Evolutionary conservation across 257 asterid genomes (phyloP).

Genomic region (Fraxinus cuspidata): DNA sequence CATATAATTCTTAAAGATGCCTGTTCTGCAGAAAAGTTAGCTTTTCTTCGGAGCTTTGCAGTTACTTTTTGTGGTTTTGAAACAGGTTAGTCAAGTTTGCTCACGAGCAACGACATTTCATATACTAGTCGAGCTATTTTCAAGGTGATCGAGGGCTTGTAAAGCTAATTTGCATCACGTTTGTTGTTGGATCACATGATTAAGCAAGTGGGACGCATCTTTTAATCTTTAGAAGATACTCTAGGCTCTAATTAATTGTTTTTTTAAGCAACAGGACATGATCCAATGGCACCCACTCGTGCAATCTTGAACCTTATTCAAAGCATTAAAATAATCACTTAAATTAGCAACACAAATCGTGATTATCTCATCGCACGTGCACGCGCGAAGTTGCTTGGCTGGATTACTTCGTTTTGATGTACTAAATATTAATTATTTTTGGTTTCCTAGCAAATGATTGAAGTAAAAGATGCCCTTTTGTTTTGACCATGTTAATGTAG

Average conservation of each 20-base stretch:
- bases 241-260: background rate
- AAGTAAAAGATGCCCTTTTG: background rate
- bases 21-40: no score
- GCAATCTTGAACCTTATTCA: background rate
- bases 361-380: background rate
- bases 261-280: background rate
- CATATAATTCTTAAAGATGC: background rate
- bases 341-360: background rate
- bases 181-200: background rate
- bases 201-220: background rate
- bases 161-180: no score
- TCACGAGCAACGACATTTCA: no score
- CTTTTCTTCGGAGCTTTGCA: no score
- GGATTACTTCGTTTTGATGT: background rate
- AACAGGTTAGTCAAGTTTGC: no score
- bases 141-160: no score
- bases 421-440: background rate
- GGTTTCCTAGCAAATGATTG: background rate
- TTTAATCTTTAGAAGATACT: background rate
- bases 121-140: no score
- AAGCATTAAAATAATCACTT: background rate
- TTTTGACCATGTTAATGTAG: background rate
- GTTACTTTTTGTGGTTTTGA: no score
- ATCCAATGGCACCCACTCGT: background rate
- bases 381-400: background rate